Percentiles rank a stretch among this genome's conserved stretches.
These are phyloP conservation scores for Colletotrichum sp. DNA, from an alignment of 2,329 filamentous ascomycete genomes.

Conservation along the genomic window DNA sequence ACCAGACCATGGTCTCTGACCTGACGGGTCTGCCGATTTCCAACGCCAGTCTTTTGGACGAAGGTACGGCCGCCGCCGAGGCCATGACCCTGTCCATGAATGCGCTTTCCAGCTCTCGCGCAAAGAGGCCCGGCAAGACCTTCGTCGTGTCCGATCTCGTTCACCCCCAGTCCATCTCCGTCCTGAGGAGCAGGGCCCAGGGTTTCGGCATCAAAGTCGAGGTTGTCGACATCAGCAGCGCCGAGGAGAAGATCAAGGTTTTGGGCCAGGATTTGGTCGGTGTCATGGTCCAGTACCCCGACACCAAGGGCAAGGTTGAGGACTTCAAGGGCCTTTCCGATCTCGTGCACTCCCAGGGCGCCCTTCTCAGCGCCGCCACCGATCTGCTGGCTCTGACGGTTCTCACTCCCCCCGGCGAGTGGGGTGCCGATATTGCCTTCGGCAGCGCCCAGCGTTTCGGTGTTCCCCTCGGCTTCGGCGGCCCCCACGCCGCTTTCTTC, in stretches of 20 bases:
- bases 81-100: slow-evolving; percentile 94
- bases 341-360: slow-evolving; percentile 77
- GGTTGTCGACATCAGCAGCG: slow-evolving; percentile 72
- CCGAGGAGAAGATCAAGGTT: slow-evolving; percentile 71
- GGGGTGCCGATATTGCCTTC: slow-evolving; percentile 94
- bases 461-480: slow-evolving; percentile 89
- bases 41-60: slow-evolving; percentile 90
- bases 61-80: slow-evolving; percentile 91
- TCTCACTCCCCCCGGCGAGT: slow-evolving; percentile 89
- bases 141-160: slow-evolving; percentile 84
- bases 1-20: slow-evolving; percentile 91
- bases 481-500: slow-evolving; percentile 97
- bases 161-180: slow-evolving; percentile 85
- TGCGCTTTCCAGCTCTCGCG: slow-evolving; percentile 71
- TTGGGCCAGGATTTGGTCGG: slow-evolving; percentile 84
- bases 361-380: slow-evolving; percentile 85
- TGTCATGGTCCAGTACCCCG: slow-evolving; percentile 93
- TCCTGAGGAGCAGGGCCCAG: slow-evolving; percentile 83
- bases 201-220: slow-evolving; percentile 89
- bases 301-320: slow-evolving; percentile 81
- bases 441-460: slow-evolving; percentile 91
- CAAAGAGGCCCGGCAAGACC: slow-evolving; percentile 77
- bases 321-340: slow-evolving; percentile 79
- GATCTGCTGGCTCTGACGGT: slow-evolving; percentile 88
- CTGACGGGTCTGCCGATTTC: slow-evolving; percentile 86